phyloP scores from a whole-genome alignment of 1,284 basidiomycete species.

The Pulveroboletus ridleyi region DNA sequence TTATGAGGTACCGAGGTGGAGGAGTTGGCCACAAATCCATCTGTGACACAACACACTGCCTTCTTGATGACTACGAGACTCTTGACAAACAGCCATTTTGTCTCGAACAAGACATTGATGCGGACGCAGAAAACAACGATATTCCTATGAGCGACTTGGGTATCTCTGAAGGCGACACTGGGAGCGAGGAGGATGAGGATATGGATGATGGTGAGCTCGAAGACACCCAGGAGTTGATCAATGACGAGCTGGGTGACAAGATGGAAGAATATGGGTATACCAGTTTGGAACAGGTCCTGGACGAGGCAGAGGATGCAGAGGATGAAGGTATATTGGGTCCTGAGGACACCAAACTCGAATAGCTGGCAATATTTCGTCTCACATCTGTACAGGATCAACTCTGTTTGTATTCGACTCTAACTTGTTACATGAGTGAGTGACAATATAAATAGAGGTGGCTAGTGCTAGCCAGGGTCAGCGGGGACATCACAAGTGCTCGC shows the following conservation, averaged over 20 bases:
- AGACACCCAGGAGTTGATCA: background rate
- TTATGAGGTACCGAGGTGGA: background rate
- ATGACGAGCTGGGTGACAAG: conserved; percentile 9
- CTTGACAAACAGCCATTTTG: background rate
- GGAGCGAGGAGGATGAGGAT: background rate
- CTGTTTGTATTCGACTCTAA: too few species aligned
- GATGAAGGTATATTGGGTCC: too few species aligned
- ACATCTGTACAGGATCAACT: too few species aligned
- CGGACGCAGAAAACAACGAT: background rate
- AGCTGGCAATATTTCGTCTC: too few species aligned
- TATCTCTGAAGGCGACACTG: background rate
- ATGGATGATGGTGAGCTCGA: background rate
- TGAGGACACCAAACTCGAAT: too few species aligned
- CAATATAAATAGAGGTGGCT: too few species aligned
- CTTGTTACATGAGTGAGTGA: too few species aligned
- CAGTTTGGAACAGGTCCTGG: too few species aligned
- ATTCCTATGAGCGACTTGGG: background rate
- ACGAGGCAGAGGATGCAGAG: too few species aligned
- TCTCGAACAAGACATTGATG: background rate
- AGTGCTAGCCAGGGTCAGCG: too few species aligned
- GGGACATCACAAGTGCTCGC: too few species aligned
- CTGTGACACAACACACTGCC: accelerated
- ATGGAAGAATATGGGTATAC: conserved; percentile 9
- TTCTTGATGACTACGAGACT: background rate
- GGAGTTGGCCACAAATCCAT: background rate